Evolutionary conservation across 2,329 filamentous ascomycete genomes (phyloP).

Genomic region (Stagonosporopsis tanaceti): DNA sequence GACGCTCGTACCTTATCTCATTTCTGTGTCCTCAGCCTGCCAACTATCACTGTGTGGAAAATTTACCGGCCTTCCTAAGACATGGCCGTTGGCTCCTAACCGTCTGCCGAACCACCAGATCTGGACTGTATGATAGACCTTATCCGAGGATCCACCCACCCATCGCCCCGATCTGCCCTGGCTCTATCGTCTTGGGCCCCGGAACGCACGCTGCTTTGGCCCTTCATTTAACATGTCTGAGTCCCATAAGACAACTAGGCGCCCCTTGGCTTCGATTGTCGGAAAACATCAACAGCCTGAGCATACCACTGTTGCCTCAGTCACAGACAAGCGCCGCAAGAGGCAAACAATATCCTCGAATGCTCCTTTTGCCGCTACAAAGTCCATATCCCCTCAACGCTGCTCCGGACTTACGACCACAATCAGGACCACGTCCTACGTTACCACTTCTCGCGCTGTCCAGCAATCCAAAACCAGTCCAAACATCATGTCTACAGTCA

Average conservation of each 20-base stretch:
- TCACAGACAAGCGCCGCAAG: conserved; percentile 31
- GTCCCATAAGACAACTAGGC: conserved; percentile 43
- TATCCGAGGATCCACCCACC: conserved; percentile 42
- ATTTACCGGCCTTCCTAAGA: conserved; percentile 38
- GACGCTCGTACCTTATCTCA: conserved; percentile 42
- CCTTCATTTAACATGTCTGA: conserved; percentile 44
- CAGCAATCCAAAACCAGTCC: conserved; percentile 44
- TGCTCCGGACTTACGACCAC: conserved; percentile 37
- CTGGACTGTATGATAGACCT: conserved; percentile 40
- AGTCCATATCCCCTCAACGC: conserved; percentile 36
- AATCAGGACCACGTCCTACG: conserved; percentile 13
- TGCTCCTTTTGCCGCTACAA: conserved; percentile 33
- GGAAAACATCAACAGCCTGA: conserved; percentile 32
- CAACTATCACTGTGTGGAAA: conserved; percentile 39
- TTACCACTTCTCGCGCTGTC: conserved; percentile 40
- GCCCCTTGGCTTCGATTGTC: conserved; percentile 38
- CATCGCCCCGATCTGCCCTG: conserved; percentile 44
- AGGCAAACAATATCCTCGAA: conserved; percentile 37
- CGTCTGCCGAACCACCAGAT: conserved; percentile 44
- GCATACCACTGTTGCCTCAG: conserved; percentile 28
- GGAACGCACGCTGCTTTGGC: conserved; percentile 44
- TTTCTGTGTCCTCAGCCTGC: conserved; percentile 37
- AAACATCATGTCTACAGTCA: conserved; percentile 41
- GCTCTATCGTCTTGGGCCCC: conserved; percentile 32
- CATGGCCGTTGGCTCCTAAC: conserved; percentile 43